Evolutionary conservation across 202 grass and related monocot species (phyloP), one percentile per base, ranked within the genome.

Genomic region (Musa balbisiana): DNA sequence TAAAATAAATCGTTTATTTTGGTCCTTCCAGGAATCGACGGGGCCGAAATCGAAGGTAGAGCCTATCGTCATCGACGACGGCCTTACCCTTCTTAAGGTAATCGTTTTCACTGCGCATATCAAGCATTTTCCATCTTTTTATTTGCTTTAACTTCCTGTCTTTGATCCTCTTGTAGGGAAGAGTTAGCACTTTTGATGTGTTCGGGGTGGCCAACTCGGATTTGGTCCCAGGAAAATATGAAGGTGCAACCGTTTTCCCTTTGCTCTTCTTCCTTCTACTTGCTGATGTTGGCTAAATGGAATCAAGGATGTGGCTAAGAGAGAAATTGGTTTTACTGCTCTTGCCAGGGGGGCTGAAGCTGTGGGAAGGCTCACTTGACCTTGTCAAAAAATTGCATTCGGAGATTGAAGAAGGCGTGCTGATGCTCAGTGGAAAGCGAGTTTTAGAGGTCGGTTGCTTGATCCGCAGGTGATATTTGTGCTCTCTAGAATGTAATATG

Each of bases 341-440:
- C 4, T 43, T 43, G 33, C 33, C 80, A 97, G 93, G 90, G 65
- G 94, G 94, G 16, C 56, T 98, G 78, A 98, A 98, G 81, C 84
- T 98, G 64, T 98, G 94, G 91, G 91, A 98, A 88, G 91, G 91
- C 64, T 98, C 94, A 24, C 11, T 98, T 10, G 94, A 98, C 78
- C 84, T 94, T 65, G 79, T 90, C 72, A 98, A 88, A 76, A 80
- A 76, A 56, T 56, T 98, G 51, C 83, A 81, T 79, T 86, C 85
- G 16, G 79, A 88, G 53, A 80, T 88, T 49, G 79, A 64, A 62
- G 73, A 91, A 74, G 79, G 67, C 27, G 51, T 11, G 79, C 52
- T 94, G 27, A 54, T 79, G 69, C 52, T 98, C 15, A 73, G 85
- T 78, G 87, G 85, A 60, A 94, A 89, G 71, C 52, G 13, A 2